These are phyloP conservation scores for Geotrichum fermentans DNA, from an alignment of 1,139 yeast genomes.

Conservation along the genomic window DNA sequence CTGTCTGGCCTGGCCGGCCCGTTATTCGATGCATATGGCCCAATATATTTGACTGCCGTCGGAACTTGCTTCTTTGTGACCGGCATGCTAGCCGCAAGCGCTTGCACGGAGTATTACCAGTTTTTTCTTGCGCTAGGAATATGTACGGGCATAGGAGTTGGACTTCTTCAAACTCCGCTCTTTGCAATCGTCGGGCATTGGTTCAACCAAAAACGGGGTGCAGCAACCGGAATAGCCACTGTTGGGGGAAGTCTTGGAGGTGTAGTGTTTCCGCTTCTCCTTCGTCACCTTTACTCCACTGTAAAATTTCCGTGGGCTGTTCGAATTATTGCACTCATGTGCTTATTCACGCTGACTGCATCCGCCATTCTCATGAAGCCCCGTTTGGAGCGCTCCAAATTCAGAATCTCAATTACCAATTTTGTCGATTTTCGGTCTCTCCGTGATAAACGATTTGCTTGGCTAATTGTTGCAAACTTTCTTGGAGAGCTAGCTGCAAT, in stretches of 20 bases:
- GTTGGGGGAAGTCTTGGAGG: constrained; percentile 75
- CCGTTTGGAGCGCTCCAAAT: constrained; percentile 24
- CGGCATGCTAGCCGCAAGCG: constrained; percentile 56
- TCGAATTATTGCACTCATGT: constrained; percentile 50
- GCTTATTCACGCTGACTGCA: constrained; percentile 41
- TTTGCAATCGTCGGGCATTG: constrained; percentile 61
- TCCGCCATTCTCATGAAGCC: constrained; percentile 39
- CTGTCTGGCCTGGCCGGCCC: constrained; percentile 58
- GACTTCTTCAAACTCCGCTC: constrained; percentile 54
- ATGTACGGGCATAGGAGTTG: constrained; percentile 53
- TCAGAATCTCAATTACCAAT: neutral
- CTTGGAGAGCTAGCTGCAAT: constrained; percentile 57
- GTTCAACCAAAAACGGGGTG: constrained; percentile 54
- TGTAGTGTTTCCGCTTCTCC: constrained; percentile 55
- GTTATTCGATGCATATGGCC: constrained; percentile 58
- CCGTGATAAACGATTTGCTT: constrained; percentile 41
- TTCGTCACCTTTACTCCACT: constrained; percentile 47
- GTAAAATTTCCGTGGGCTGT: constrained; percentile 60
- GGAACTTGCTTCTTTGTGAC: constrained; percentile 46
- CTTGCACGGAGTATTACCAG: constrained; percentile 51
- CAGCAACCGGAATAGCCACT: constrained; percentile 58
- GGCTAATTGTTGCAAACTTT: constrained; percentile 43
- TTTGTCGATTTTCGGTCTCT: constrained; percentile 36
- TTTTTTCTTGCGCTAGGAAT: constrained; percentile 56
- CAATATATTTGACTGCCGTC: constrained; percentile 44